Base-by-base conservation (phyloP, 805 yeast species). In the Ogataea trehaloabstinens region DNA sequence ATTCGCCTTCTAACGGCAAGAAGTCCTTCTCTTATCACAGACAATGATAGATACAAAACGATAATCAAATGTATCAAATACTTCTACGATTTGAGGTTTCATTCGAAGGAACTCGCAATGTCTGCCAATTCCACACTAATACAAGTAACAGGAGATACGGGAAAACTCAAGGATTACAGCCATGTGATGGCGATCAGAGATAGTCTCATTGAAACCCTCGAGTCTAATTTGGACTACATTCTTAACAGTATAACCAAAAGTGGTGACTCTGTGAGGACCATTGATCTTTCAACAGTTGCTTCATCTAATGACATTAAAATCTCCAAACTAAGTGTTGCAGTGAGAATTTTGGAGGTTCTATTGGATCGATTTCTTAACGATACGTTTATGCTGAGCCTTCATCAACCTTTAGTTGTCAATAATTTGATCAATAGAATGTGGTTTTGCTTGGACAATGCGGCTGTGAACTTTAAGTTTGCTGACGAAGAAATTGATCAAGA, bases 371-470 rank as follows among this genome's bases (percentile, higher is more conserved):
- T 49, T 6, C 31, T 59, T 6, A 36, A 35, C 12, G 40, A 47
- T 3, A 24, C 43, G 2, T 49, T 58, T 19, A 44, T 50, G 30
- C 32, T 53, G 3, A 51, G 55, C 13, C 37, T 49, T 2, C 55
- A 53, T 19, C 41, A 45, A 5, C 40, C 49, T 2, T 45, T 50
- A 17, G 34, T 44, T 8, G 17, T 61, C 2, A 61, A 63, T 25
- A 53, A 52, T 20, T 40, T 49, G 11, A 48, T 60, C 2, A 44
- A 50, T 15, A 48, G 61, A 35, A 38, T 53, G 2, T 62, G 66
- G 66, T 57, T 61, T 38, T 62, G 66, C 30, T 34, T 61, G 34
- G 59, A 59, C 27, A 60, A 61, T 32, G 46, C 52, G 3, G 56
- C 53, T 1, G 42, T 56, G 10, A 61, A 62, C 38, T 48, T 55